A percentile compares a stretch with the other conserved stretches of the same genome.
phyloP scores from a whole-genome alignment of 768 basidiomycete species.

The Suillus americanus region DNA sequence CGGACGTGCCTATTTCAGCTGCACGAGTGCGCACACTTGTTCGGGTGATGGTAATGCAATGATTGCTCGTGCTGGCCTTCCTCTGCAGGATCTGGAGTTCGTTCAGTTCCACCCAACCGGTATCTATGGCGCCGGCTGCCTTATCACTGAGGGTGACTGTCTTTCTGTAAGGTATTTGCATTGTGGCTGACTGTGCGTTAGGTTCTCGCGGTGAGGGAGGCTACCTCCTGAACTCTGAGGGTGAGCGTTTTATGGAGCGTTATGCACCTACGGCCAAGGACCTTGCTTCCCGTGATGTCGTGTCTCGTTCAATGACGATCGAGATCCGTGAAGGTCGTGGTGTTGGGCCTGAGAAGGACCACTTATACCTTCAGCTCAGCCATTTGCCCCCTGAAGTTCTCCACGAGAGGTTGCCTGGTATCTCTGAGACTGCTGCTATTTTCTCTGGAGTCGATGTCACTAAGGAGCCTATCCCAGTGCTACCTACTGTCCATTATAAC shows the following conservation, averaged over 20 bases:
- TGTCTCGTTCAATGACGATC: slow-evolving; percentile 98
- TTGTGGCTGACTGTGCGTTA: slow-evolving; percentile 27
- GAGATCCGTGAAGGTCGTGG: slow-evolving; percentile 99
- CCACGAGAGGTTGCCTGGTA: slow-evolving; percentile 96
- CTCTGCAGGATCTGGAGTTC: slow-evolving; percentile 96
- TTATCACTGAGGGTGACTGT: slow-evolving; percentile 89
- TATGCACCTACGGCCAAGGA: slow-evolving; percentile 99
- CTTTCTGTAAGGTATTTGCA: not conserved
- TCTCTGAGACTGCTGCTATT: slow-evolving; percentile 98
- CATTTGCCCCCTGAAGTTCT: slow-evolving; percentile 95
- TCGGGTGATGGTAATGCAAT: slow-evolving; percentile 99
- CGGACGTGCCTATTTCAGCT: slow-evolving; percentile 97
- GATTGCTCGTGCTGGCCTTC: slow-evolving; percentile 95
- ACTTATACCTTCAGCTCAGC: slow-evolving; percentile 94
- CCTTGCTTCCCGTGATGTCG: slow-evolving; percentile 98
- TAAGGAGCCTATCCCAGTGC: slow-evolving; percentile 97
- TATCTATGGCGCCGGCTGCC: slow-evolving; percentile 98
- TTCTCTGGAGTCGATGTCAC: slow-evolving; percentile 99
- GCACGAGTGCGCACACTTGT: slow-evolving; percentile 98
- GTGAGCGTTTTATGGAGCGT: slow-evolving; percentile 99
- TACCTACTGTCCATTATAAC: slow-evolving; percentile 99
- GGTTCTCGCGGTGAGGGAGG: slow-evolving; percentile 99
- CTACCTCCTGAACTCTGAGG: slow-evolving; percentile 96
- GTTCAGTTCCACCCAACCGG: slow-evolving; percentile 99
- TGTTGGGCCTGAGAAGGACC: slow-evolving; percentile 98